These are phyloP conservation scores for Phytophthora quininea DNA, from an alignment of 352 stramenopile species.

Conservation along the genomic window DNA sequence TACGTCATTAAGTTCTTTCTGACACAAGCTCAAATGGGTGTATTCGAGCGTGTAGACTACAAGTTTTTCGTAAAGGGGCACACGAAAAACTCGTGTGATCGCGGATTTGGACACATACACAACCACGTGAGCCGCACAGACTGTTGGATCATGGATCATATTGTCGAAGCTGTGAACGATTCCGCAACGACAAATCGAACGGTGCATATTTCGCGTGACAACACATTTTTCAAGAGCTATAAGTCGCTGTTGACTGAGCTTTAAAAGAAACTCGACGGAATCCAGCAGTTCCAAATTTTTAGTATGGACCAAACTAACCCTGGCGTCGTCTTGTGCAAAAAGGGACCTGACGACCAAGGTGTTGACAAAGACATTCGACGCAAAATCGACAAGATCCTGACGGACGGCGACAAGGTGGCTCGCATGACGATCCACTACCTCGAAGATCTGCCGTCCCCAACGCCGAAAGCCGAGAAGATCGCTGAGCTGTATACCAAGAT, in stretches of 20 bases:
- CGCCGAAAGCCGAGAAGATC: conserved; percentile 7
- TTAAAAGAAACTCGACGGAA: conserved; percentile 4
- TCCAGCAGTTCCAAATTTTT: conserved; percentile 24
- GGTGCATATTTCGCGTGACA: neutral
- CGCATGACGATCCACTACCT: conserved; percentile 3
- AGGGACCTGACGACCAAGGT: neutral
- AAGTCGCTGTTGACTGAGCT: conserved; percentile 11
- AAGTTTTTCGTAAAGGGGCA: conserved; percentile 29
- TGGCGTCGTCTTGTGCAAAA: neutral
- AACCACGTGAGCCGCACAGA: conserved; percentile 8
- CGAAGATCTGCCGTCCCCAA: neutral
- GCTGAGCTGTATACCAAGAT: neutral
- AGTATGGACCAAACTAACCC: neutral
- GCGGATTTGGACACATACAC: conserved; percentile 21
- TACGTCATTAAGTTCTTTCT: too few species aligned
- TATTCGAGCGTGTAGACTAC: conserved; percentile 12
- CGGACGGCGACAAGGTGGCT: neutral
- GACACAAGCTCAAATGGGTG: conserved; percentile 9
- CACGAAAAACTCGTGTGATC: conserved; percentile 27
- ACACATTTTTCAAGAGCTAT: conserved; percentile 11
- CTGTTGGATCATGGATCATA: conserved; percentile 20
- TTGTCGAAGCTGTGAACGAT: conserved; percentile 6
- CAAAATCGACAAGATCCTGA: conserved; percentile 7
- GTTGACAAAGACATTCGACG: conserved; percentile 10
- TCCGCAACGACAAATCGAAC: neutral